These are phyloP conservation scores for Pseudogymnoascus destructans DNA, from an alignment of 2,329 filamentous ascomycete genomes.

Conservation along the genomic window DNA sequence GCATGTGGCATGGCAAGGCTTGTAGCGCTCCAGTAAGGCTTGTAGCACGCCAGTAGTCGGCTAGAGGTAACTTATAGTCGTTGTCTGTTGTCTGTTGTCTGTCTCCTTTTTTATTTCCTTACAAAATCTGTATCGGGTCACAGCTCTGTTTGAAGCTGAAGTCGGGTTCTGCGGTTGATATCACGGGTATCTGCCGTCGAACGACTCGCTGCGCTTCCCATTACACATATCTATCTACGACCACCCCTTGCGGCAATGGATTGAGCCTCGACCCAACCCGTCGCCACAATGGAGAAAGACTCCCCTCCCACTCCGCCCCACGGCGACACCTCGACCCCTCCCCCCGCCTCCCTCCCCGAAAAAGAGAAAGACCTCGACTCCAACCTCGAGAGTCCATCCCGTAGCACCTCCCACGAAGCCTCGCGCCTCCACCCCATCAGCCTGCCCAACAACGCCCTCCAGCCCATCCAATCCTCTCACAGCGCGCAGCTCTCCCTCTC, in stretches of 20 bases:
- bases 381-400: not conserved
- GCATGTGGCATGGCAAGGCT: not conserved
- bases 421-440: not conserved
- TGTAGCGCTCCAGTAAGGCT: slow-evolving; percentile 1
- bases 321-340: not conserved
- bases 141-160: not conserved
- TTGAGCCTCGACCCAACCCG: not conserved
- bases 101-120: not conserved
- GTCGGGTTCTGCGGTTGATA: not conserved
- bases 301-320: not conserved
- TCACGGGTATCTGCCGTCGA: not conserved
- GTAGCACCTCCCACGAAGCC: not conserved
- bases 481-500: slow-evolving; percentile 25
- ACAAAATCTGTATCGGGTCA: not conserved
- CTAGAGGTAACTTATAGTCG: not conserved
- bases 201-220: not conserved
- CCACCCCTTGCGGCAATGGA: not conserved
- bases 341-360: not conserved
- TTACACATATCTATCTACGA: not conserved
- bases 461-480: slow-evolving; percentile 10
- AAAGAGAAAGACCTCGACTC: not conserved
- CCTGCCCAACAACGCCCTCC: not conserved
- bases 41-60: slow-evolving; percentile 3
- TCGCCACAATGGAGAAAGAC: not conserved
- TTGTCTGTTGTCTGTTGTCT: not conserved